Percentiles rank a stretch among this genome's conserved stretches.
phyloP scores from a whole-genome alignment of 2,329 filamentous ascomycete genomes.

The Ampelomyces quisqualis region DNA sequence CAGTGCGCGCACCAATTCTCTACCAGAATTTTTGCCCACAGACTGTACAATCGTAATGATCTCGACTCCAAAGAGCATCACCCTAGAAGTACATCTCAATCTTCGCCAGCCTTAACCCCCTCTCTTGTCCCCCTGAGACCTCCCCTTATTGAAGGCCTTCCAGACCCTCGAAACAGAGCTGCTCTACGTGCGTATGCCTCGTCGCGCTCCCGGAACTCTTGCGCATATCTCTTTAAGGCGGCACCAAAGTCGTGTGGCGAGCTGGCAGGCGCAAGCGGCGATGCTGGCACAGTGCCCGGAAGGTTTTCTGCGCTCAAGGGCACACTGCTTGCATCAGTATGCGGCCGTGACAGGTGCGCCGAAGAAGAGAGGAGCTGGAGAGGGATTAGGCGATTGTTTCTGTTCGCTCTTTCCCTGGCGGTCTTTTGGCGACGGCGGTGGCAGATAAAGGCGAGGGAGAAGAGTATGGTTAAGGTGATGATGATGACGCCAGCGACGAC shows the following conservation, averaged over 20 bases:
- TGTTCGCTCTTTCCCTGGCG: background rate
- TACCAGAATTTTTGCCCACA: too few relatives aligned
- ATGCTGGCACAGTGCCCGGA: background rate
- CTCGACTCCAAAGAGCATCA: too few relatives aligned
- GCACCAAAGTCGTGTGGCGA: background rate
- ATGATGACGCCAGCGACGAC: slow-evolving; percentile 76
- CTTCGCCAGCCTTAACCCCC: too few relatives aligned
- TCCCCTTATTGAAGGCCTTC: background rate
- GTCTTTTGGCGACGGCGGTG: background rate
- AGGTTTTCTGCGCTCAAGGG: background rate
- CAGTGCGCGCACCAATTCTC: too few relatives aligned
- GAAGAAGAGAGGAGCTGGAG: background rate
- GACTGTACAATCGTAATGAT: too few relatives aligned
- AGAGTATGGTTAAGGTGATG: slow-evolving; percentile 56
- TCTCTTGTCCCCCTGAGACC: background rate
- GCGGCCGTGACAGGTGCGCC: too few relatives aligned
- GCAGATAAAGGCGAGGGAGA: background rate
- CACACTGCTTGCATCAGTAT: too few relatives aligned
- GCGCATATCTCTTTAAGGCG: background rate
- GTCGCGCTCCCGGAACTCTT: background rate
- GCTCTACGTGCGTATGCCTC: background rate
- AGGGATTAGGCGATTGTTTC: background rate
- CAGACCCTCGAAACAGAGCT: background rate
- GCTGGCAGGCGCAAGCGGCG: background rate
- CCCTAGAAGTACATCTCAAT: too few relatives aligned